These are phyloP conservation scores for Epichloe brachyelytri DNA, from an alignment of 2,329 filamentous ascomycete species.

Conservation along the genomic window DNA sequence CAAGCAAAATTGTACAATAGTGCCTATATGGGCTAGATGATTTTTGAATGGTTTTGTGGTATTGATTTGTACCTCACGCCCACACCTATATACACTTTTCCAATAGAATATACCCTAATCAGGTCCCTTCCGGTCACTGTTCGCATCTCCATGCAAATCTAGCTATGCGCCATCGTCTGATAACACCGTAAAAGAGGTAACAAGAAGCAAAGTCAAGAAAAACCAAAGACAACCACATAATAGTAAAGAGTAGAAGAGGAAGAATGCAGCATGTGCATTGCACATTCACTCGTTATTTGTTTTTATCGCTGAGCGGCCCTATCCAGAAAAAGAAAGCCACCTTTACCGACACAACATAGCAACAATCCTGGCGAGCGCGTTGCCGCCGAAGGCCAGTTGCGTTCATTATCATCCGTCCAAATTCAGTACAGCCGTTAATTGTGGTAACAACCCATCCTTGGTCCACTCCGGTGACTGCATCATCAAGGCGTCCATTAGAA, in stretches of 20 bases:
- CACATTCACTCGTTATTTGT: neutral
- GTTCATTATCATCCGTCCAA: constrained; percentile 31
- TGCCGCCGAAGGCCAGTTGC: neutral
- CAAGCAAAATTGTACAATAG: constrained; percentile 8
- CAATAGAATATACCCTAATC: neutral
- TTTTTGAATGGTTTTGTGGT: constrained; percentile 5
- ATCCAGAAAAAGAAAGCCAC: neutral
- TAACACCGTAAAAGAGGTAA: constrained; percentile 4
- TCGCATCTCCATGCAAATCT: constrained; percentile 10
- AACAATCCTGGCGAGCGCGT: neutral
- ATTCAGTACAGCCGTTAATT: constrained; percentile 46
- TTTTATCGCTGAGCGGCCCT: neutral
- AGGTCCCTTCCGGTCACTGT: constrained; percentile 7
- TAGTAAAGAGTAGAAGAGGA: neutral
- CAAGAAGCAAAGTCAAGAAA: neutral
- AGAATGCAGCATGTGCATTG: neutral
- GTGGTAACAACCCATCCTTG: constrained; percentile 52
- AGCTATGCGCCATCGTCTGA: constrained; percentile 11
- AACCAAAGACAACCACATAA: neutral
- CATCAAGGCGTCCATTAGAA: constrained; percentile 52
- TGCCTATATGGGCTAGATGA: constrained; percentile 3
- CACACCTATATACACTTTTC: constrained; percentile 14
- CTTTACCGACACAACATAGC: neutral
- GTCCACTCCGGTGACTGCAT: constrained; percentile 50
- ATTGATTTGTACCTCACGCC: constrained; percentile 13